Conservation (phyloP, 306 rosid genomes). For the Trichosanthes truncata region DNA sequence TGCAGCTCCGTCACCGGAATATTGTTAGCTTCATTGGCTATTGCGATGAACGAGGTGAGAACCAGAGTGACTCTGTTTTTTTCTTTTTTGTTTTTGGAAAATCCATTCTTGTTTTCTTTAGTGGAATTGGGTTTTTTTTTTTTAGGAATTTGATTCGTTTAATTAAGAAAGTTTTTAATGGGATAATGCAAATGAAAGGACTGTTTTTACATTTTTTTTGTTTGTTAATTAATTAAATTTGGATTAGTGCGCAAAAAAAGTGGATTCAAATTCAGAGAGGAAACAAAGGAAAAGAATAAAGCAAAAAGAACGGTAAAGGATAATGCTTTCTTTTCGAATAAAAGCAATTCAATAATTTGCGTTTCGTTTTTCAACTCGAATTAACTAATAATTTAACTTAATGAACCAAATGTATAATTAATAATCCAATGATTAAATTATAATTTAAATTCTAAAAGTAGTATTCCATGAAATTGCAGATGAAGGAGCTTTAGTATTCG, state of each 20-base stretch:
- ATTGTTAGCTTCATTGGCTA: slow-evolving; percentile 29
- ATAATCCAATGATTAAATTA: not conserved
- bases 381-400: not conserved
- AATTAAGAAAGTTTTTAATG: not conserved
- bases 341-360: not conserved
- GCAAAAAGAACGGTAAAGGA: not conserved
- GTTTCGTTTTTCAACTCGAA: not conserved
- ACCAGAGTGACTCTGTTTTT: not conserved
- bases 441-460: not conserved
- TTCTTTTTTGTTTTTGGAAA: not conserved
- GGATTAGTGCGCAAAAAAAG: not conserved
- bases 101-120: not conserved
- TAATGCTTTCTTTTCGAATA: not conserved
- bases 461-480: slow-evolving; percentile 10
- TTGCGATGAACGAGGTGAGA: slow-evolving; percentile 26
- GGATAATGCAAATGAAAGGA: not conserved
- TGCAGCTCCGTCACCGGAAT: slow-evolving; percentile 22
- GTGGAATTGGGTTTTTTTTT: not conserved
- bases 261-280: not conserved
- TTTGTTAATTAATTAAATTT: not conserved
- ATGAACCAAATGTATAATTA: not conserved
- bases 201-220: not conserved
- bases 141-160: not conserved
- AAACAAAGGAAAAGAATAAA: slow-evolving; percentile 2
- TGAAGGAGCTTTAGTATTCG: slow-evolving; percentile 35